Evolutionary conservation across 2,329 filamentous ascomycete genomes (phyloP), one percentile per base, ranked within the genome.

Genomic region (Teratosphaeria epicoccoides): DNA sequence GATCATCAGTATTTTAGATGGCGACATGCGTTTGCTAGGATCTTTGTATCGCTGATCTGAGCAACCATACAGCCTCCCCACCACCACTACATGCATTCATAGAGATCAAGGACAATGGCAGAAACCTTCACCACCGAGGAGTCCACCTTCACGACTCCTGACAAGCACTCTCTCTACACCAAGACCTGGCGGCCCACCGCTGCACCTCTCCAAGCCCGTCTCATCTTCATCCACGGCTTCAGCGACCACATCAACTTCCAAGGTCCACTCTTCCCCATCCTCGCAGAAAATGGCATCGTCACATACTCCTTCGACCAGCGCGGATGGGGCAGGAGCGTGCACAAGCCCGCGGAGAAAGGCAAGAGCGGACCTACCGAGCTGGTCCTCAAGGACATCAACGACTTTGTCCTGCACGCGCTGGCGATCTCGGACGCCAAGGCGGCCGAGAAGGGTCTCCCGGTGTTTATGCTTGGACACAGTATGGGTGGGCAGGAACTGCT

Each of bases 201-300:
- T 82, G 82, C 80, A 81, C 69, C 78, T 51, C 28, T 44, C 28
- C 79, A 78, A 62, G 89, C 89, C 29, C 85, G 86, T 59, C 68
- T 95, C 47, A 76, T 93, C 61, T 86, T 94, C 69, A 73, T 96
- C 57, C 90, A 96, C 71, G 90, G 90, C 62, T 96, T 90, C 76
- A 88, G 82, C 68, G 90, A 95, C 69, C 88, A 94, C 69, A 75
- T 75, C 67, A 82, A 86, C 69, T 80, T 82, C 53, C 94, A 95
- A 72, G 78, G 82, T 64, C 76, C 77, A 51, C 78, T 95, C 63
- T 91, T 93, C 70, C 77, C 82, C 5, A 73, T 71, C 12, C 78
- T 96, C 46, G 84, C 85, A 22, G 71, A 74, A 10, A 77, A 77
- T 50, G 87, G 85, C 55, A 89, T 96, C 61, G 82, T 87, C 62